Conservation (phyloP, 164 flowering plant species). For the Cinnamomum chago region DNA sequence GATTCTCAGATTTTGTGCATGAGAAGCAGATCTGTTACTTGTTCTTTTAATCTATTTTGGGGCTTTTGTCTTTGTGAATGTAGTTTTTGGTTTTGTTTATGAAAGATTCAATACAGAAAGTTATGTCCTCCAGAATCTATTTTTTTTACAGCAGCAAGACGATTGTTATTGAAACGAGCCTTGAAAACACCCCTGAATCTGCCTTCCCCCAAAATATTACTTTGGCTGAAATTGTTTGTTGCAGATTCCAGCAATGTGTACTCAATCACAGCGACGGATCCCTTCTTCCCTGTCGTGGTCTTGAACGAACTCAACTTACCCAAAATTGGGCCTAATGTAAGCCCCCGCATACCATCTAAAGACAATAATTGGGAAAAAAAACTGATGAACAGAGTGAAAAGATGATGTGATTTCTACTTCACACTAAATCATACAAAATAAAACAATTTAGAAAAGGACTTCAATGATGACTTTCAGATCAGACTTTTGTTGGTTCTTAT, state of each 20-base stretch:
- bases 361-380: conserved; percentile 8
- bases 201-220: conserved; percentile 64
- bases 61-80: too few relatives aligned
- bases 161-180: conserved; percentile 51
- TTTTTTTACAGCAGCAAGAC: conserved; percentile 57
- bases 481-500: conserved; percentile 11
- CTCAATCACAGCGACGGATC: conserved; percentile 29
- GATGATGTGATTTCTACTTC: background rate
- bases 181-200: conserved; percentile 77
- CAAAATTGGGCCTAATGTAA: too few relatives aligned
- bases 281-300: too few relatives aligned
- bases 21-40: too few relatives aligned
- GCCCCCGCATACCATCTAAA: conserved; percentile 36
- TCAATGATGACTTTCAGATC: conserved; percentile 27
- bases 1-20: too few relatives aligned
- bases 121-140: conserved; percentile 36
- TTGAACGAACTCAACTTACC: too few relatives aligned
- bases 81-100: too few relatives aligned
- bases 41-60: too few relatives aligned
- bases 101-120: too few relatives aligned
- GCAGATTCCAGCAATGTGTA: conserved; percentile 58
- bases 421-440: background rate
- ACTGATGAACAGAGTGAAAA: background rate
- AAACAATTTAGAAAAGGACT: background rate
- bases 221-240: conserved; percentile 53